Evolutionary conservation across 306 rosid genomes (phyloP).

Genomic region (Rubus idaeus): DNA sequence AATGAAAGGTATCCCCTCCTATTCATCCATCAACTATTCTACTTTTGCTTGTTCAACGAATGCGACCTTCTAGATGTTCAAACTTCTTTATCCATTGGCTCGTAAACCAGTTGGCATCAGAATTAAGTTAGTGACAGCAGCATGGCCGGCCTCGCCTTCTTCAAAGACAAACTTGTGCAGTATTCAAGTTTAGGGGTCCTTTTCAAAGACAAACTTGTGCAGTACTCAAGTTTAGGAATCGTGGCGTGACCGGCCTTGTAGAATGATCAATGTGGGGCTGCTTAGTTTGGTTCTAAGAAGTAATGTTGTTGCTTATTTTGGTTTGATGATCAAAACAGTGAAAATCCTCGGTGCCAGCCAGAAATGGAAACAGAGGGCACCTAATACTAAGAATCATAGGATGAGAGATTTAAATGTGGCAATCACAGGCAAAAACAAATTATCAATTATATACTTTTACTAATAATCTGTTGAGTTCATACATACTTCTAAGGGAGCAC

Average conservation of each 20-base stretch:
- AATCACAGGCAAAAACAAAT: too few species aligned
- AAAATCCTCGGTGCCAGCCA: too few species aligned
- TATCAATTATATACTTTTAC: background rate
- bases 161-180: background rate
- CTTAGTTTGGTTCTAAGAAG: too few species aligned
- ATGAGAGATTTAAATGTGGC: too few species aligned
- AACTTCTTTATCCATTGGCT: background rate
- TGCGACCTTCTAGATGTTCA: background rate
- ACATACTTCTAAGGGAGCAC: background rate
- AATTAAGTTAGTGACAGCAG: background rate
- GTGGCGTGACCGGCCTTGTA: background rate
- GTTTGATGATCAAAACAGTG: too few species aligned
- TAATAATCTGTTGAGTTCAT: background rate
- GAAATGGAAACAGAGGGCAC: too few species aligned
- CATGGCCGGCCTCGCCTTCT: background rate
- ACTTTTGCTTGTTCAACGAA: background rate
- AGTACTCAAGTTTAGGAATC: background rate
- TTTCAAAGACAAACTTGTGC: background rate
- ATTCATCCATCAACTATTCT: background rate
- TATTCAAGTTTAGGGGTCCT: background rate
- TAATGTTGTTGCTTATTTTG: too few species aligned
- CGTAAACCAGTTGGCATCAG: background rate
- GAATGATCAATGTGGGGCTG: background rate
- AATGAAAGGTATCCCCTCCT: background rate
- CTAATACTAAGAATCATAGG: too few species aligned